phyloP scores from a whole-genome alignment of 148 eudicot species.

The Linanthus parryae region DNA sequence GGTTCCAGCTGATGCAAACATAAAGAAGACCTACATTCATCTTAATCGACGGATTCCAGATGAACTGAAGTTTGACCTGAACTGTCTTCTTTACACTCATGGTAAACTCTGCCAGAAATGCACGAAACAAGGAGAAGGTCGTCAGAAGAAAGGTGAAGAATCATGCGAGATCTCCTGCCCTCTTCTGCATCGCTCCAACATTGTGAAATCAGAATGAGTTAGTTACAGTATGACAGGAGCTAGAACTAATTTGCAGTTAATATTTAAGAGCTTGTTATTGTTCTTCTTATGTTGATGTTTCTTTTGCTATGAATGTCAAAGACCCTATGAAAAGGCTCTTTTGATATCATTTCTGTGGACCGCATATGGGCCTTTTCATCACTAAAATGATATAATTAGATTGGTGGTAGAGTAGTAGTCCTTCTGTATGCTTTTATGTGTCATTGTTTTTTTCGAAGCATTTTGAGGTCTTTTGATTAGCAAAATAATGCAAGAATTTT shows the following conservation, averaged over 20 bases:
- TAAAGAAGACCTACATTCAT: slow-evolving; percentile 70
- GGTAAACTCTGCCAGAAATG: slow-evolving; percentile 73
- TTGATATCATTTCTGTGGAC: too few relatives aligned
- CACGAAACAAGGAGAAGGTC: slow-evolving; percentile 31
- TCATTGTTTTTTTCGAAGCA: too few relatives aligned
- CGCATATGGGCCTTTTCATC: too few relatives aligned
- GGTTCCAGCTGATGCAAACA: slow-evolving; percentile 74
- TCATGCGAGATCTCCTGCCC: slow-evolving; percentile 40
- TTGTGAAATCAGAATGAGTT: slow-evolving; percentile 13
- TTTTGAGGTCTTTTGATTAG: too few relatives aligned
- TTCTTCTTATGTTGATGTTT: background rate
- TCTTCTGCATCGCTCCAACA: slow-evolving; percentile 36
- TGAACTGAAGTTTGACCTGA: slow-evolving; percentile 71
- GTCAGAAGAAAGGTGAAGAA: slow-evolving; percentile 35
- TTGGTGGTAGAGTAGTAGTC: too few relatives aligned
- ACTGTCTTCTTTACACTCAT: slow-evolving; percentile 80
- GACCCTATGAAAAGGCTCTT: too few relatives aligned
- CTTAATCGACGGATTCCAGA: slow-evolving; percentile 67
- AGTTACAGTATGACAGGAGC: too few relatives aligned
- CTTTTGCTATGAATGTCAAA: background rate
- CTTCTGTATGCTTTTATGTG: too few relatives aligned
- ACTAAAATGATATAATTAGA: too few relatives aligned
- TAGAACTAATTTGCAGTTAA: too few relatives aligned
- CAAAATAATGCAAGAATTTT: too few relatives aligned
- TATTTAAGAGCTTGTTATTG: too few relatives aligned